Percentiles rank a stretch among this genome's conserved stretches.
Conservation (phyloP, 768 basidiomycete genomes). For the Suillus cothurnatus region DNA sequence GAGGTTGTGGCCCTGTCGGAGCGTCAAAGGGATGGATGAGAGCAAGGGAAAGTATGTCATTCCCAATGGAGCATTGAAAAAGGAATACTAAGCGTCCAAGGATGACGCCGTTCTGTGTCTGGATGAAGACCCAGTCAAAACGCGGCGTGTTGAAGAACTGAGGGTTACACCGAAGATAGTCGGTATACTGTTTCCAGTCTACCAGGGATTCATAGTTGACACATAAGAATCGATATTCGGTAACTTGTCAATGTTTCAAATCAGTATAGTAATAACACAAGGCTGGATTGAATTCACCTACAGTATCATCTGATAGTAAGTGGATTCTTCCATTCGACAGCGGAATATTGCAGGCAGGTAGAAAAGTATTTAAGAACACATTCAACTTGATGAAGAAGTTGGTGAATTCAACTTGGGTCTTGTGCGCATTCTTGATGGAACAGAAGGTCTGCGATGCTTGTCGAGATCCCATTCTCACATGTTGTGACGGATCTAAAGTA, state of each 20-base stretch:
- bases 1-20: neutral
- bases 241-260: slow-evolving; percentile 24
- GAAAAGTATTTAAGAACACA: neutral
- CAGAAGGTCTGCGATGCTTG: neutral
- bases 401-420: neutral
- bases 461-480: neutral
- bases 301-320: slow-evolving; percentile 7
- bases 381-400: slow-evolving; percentile 8
- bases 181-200: slow-evolving; percentile 28
- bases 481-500: neutral
- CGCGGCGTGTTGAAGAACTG: slow-evolving; percentile 27
- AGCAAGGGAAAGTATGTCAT: neutral
- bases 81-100: slow-evolving; percentile 24
- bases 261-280: neutral
- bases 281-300: neutral
- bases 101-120: slow-evolving; percentile 11
- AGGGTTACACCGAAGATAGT: slow-evolving; percentile 34
- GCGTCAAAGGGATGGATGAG: slow-evolving; percentile 25
- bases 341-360: neutral
- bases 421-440: neutral
- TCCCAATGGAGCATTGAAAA: slow-evolving; percentile 18
- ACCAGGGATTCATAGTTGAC: slow-evolving; percentile 31
- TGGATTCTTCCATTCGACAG: slow-evolving; percentile 4
- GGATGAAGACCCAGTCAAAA: slow-evolving; percentile 33
- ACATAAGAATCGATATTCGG: slow-evolving; percentile 24